These are phyloP conservation scores for Bimuria novae-zelandiae DNA, from an alignment of 2,329 filamentous ascomycete species.

Conservation along the genomic window DNA sequence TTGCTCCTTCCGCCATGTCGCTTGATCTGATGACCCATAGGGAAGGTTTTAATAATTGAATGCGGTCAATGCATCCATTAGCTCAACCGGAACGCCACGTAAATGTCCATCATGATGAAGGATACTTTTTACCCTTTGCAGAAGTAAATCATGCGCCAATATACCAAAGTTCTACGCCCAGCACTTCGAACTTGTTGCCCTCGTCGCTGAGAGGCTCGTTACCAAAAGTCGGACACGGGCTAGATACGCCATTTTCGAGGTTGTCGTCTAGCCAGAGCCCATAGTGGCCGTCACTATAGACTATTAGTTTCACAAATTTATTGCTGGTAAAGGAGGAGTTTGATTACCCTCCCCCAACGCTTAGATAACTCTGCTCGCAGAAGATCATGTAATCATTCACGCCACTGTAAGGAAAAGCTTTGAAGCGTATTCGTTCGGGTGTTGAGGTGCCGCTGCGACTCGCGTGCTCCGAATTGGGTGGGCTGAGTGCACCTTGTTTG, in stretches of 20 bases:
- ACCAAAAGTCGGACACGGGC: slow-evolving; percentile 85
- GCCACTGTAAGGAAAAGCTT: slow-evolving; percentile 94
- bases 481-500: slow-evolving; percentile 29
- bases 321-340: slow-evolving; percentile 7
- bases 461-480: slow-evolving; percentile 33
- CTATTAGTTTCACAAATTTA: neutral
- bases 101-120: neutral
- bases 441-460: slow-evolving; percentile 57
- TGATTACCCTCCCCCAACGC: slow-evolving; percentile 74
- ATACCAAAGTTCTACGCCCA: slow-evolving; percentile 94
- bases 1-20: neutral
- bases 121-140: neutral
- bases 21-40: neutral
- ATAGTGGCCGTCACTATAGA: slow-evolving; percentile 74
- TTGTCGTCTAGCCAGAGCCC: slow-evolving; percentile 91
- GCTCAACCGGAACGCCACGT: neutral
- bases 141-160: slow-evolving; percentile 60
- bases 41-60: neutral
- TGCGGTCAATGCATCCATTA: neutral
- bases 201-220: slow-evolving; percentile 94
- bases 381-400: slow-evolving; percentile 97
- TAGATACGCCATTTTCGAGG: slow-evolving; percentile 82
- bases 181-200: slow-evolving; percentile 85
- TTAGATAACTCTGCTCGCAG: slow-evolving; percentile 83
- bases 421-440: slow-evolving; percentile 84